A percentile compares a stretch with the other conserved stretches of the same genome.
phyloP scores from a whole-genome alignment of 345 rosid species.

The Eucalyptus sp. region DNA sequence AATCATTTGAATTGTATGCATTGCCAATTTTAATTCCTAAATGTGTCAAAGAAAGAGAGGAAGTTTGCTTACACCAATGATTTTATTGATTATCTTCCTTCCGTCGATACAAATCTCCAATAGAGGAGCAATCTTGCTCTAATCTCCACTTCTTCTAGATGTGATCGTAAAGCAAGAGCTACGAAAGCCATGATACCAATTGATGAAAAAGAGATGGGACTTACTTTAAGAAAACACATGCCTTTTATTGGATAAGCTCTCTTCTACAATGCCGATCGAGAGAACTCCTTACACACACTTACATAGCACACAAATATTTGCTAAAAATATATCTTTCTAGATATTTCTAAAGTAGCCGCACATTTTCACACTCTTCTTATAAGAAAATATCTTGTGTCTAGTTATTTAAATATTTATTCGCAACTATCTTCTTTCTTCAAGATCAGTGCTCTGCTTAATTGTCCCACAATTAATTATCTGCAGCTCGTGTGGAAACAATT shows the following conservation, averaged over 20 bases:
- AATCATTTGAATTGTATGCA: neutral
- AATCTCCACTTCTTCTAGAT: neutral
- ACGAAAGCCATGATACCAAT: neutral
- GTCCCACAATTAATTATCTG: no score
- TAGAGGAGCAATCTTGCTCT: neutral
- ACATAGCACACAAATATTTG: no score
- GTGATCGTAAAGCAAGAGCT: neutral
- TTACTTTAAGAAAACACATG: neutral
- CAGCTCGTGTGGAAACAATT: neutral
- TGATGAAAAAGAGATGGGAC: fast-evolving
- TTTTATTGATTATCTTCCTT: neutral
- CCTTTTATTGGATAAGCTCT: neutral
- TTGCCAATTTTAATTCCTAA: neutral
- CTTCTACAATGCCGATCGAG: fast-evolving
- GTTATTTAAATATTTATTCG: no score
- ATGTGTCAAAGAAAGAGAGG: neutral
- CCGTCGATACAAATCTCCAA: neutral
- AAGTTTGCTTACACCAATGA: no score
- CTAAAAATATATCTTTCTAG: no score
- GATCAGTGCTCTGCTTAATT: no score
- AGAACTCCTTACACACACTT: no score
- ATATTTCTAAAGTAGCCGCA: no score
- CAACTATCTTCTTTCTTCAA: neutral
- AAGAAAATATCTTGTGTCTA: neutral
- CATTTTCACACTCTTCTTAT: neutral